Evolutionary conservation across 257 asterid species (phyloP).

Genomic region (Echium plantagineum): DNA sequence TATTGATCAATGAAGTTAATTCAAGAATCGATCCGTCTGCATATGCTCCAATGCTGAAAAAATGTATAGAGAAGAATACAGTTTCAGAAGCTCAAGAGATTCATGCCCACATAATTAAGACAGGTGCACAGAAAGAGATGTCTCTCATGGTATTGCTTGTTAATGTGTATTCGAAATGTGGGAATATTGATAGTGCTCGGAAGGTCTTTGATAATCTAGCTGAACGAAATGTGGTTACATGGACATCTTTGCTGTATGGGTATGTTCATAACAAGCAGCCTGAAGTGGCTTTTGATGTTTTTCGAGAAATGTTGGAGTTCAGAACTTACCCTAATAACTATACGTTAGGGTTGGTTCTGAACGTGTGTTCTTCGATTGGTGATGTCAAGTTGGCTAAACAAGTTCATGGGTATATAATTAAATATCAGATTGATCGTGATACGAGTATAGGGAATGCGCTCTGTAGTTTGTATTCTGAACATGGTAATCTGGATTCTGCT

Average conservation of each 20-base stretch:
- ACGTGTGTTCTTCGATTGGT: constrained; percentile 56
- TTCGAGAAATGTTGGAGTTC: constrained; percentile 59
- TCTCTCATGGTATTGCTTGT: constrained; percentile 71
- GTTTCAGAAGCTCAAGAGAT: constrained; percentile 36
- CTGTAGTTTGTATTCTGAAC: constrained; percentile 66
- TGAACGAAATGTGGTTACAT: constrained; percentile 56
- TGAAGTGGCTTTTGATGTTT: constrained; percentile 36
- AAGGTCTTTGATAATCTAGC: constrained; percentile 60
- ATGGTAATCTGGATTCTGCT: constrained; percentile 43
- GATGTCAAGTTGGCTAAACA: constrained; percentile 54
- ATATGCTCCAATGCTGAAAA: constrained; percentile 59
- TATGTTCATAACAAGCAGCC: constrained; percentile 48
- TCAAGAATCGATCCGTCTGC: constrained; percentile 36
- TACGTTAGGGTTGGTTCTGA: constrained; percentile 51
- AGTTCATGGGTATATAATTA: constrained; percentile 61
- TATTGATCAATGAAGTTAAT: constrained; percentile 24
- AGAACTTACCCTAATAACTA: constrained; percentile 61
- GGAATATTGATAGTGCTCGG: constrained; percentile 44
- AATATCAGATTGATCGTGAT: constrained; percentile 41
- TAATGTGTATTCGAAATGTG: constrained; percentile 64
- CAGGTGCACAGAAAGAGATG: constrained; percentile 42
- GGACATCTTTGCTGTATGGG: constrained; percentile 86
- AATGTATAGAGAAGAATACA: constrained; percentile 40
- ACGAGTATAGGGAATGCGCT: constrained; percentile 70
- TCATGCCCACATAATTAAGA: constrained; percentile 61